Evolutionary conservation across 148 eudicot species (phyloP), one percentile per base, ranked within the genome.

Genomic region (Rhododendron simsii): DNA sequence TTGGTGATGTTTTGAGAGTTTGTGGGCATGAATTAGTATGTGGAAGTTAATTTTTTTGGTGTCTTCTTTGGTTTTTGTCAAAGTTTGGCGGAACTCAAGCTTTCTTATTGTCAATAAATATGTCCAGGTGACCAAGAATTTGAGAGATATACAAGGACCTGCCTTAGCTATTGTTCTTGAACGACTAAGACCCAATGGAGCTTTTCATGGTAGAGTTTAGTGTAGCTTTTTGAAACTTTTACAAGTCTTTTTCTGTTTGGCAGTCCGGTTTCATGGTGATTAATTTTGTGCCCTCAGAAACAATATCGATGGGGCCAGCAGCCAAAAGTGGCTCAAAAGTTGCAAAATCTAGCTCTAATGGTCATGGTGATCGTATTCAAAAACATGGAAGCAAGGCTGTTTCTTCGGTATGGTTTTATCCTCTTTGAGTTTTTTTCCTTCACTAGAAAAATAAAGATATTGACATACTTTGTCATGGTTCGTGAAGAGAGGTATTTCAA

Each of bases 81-180:
- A 63, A 69, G 74, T 14, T 53, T 30, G 16, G 69, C 6, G 16
- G 12, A 45, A 13, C 47, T 20, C 61, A 23, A 79, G 35, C n/a
- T 77, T 77, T 73, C 80, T 63, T 55, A 47, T 78, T 21, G 7
- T 61, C 16, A 10, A 67, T 85, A 79, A 35, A 41, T 86, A 28
- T 89, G 35, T 75, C 57, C 82, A 98, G 99, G 98, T 98, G 84
- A 88, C 92, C 65, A 95, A 92, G 90, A 94, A 95, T 89, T 84
- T 95, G 75, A 98, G 67, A 93, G 99, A 98, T 91, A 91, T 98
- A 83, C 98, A 98, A 87, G 98, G 99, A 77, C 92, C 98, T 79
- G 96, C 99, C 85, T 90, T 95, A 77, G 90, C 92, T 81, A 90
- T 91, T 81, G 92, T 98, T 89, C 92, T 90, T 82, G 99, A 98